Evolutionary conservation across 2,329 filamentous ascomycete genomes (phyloP).

Genomic region (Parascedosporium putredinis): DNA sequence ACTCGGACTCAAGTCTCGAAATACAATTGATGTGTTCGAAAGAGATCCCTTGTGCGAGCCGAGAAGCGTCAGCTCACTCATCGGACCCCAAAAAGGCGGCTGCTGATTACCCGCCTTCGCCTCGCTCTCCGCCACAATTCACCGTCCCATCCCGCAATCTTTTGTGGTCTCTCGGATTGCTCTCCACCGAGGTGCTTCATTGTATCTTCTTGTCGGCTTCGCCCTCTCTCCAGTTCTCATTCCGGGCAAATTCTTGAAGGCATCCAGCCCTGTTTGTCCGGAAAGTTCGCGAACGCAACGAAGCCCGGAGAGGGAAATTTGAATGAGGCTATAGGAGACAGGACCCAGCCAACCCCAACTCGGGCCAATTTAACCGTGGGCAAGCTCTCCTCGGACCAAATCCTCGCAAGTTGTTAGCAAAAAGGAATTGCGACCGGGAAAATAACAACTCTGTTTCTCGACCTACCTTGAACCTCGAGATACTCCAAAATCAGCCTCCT

Average conservation of each 20-base stretch:
- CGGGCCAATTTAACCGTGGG: neutral
- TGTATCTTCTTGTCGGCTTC: neutral
- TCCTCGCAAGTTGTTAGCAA: neutral
- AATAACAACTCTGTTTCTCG: neutral
- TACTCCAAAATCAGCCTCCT: neutral
- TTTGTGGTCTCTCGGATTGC: neutral
- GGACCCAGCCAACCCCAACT: neutral
- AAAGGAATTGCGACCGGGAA: neutral
- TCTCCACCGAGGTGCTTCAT: neutral
- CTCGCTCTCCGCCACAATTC: neutral
- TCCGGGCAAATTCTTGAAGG: too few species aligned
- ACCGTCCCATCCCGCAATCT: neutral
- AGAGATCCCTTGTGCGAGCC: slow-evolving; percentile 1
- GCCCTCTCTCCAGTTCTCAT: neutral
- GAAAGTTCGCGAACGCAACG: too few species aligned
- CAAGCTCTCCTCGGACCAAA: neutral
- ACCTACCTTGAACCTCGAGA: neutral
- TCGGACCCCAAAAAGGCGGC: neutral
- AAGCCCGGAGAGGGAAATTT: neutral
- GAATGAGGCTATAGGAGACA: neutral
- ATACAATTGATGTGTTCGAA: neutral
- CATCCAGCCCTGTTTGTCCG: too few species aligned
- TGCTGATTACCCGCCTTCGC: neutral
- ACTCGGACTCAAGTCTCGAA: too few species aligned
- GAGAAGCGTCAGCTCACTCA: neutral